Percentiles rank a stretch among this genome's conserved stretches.
phyloP scores from a whole-genome alignment of 176 grass and related monocot species.

The Bothriochloa decipiens region DNA sequence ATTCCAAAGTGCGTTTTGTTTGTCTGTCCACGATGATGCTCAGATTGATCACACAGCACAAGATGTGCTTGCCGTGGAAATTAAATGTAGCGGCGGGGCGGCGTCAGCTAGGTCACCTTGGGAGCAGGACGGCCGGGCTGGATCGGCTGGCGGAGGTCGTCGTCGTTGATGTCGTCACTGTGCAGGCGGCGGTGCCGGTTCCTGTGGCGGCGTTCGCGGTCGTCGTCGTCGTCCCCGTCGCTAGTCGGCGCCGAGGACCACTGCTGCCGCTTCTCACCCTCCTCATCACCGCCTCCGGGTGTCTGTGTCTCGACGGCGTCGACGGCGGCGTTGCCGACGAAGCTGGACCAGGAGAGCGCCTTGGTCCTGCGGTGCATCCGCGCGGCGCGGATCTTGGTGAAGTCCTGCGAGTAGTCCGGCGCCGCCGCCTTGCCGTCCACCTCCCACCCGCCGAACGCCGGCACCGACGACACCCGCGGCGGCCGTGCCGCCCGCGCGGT shows the following conservation, averaged over 20 bases:
- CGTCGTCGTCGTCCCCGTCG: background rate
- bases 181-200: constrained; percentile 34
- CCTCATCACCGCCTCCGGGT: fast-evolving
- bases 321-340: constrained; percentile 1
- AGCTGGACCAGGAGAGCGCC: constrained; percentile 54
- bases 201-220: background rate
- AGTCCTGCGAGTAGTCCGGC: constrained; percentile 77
- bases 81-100: background rate
- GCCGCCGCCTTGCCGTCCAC: constrained; percentile 19
- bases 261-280: background rate
- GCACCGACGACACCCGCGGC: constrained; percentile 50
- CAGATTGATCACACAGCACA: background rate
- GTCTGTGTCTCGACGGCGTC: background rate
- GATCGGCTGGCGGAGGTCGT: constrained; percentile 27
- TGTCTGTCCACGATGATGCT: too few relatives aligned
- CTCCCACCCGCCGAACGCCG: constrained; percentile 83
- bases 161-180: background rate
- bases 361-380: constrained; percentile 62
- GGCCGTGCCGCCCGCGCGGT: background rate
- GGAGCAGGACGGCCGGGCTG: background rate
- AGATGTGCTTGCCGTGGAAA: background rate
- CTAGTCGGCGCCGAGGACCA: background rate
- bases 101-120: constrained; percentile 31
- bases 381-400: constrained; percentile 67
- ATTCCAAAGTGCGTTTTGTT: background rate